These are phyloP conservation scores for Planoprotostelium fungivorum DNA, from an alignment of 78 protist species.

Conservation along the genomic window DNA sequence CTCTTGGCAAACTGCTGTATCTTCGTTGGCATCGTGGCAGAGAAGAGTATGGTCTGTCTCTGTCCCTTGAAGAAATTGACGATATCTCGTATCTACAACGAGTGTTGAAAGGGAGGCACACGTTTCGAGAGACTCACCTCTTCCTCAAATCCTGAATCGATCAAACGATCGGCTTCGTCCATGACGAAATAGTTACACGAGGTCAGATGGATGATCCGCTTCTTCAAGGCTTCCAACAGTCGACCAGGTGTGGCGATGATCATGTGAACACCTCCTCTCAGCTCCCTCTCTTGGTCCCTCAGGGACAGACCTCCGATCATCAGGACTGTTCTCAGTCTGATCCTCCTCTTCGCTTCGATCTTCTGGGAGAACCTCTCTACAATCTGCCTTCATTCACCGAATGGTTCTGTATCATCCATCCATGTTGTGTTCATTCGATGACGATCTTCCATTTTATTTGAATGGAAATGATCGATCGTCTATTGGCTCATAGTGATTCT, in stretches of 20 bases:
- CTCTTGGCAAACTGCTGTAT: slow-evolving; percentile 73
- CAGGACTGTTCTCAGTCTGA: slow-evolving; percentile 28
- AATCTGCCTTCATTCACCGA: not conserved
- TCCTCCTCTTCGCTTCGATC: slow-evolving; percentile 18
- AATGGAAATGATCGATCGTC: not conserved
- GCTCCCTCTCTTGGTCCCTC: slow-evolving; percentile 46
- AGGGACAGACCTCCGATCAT: slow-evolving; percentile 72
- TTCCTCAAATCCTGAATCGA: slow-evolving; percentile 92
- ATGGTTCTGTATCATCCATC: not conserved
- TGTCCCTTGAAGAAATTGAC: slow-evolving; percentile 74
- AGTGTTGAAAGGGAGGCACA: not conserved
- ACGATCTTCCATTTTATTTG: not conserved
- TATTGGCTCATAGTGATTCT: not conserved
- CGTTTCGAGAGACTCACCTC: slow-evolving; percentile 30
- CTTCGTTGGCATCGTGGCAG: slow-evolving; percentile 92
- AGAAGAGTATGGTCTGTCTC: slow-evolving; percentile 89
- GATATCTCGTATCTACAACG: slow-evolving; percentile 53
- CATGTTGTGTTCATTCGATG: not conserved
- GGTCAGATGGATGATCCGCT: slow-evolving; percentile 62
- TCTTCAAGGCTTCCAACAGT: slow-evolving; percentile 78
- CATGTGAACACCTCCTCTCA: slow-evolving; percentile 79
- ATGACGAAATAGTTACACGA: slow-evolving; percentile 69
- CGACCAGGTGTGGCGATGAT: slow-evolving; percentile 95
- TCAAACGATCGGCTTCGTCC: slow-evolving; percentile 97
- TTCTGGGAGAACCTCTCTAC: slow-evolving; percentile 32